Evolutionary conservation across 768 basidiomycete species (phyloP), one percentile per base, ranked within the genome.

Genomic region (Boletus patriciae): DNA sequence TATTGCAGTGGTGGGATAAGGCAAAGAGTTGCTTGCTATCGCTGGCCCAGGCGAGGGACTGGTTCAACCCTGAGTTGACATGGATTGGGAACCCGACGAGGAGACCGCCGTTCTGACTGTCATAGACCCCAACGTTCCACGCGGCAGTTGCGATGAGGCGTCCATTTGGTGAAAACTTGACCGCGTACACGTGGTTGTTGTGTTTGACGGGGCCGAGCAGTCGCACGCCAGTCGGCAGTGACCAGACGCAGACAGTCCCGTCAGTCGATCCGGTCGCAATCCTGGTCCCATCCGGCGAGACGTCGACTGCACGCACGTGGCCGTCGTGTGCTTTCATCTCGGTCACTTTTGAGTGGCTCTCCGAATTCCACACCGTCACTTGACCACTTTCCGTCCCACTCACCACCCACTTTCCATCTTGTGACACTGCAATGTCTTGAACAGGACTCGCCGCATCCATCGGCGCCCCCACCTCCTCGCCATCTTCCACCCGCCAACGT

Each of bases 21-120:
- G 18, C 44, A 6, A 53, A 37, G 10, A 47, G 25, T 0, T 19
- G n/a, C 45, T 47, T 29, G n/a, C 52, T 19, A 12, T 47, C 11
- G n/a, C 10, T 36, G 8, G 51, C 16, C 58, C 58, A 59, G 15
- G 40, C 33, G 18, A 59, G 18, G 3, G 57, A 45, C 12, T 46
- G 36, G 23, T 19, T 36, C 9, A 15, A 21, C 4, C 1, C 12
- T 18, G 46, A 15, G 12, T 16, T 21, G 15, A 47, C 21, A 15
- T 4, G 1, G 18, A 33, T 15, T 23, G 6, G 13, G n/a, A 36
- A 6, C 12, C 36, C 33, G 19, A 37, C 18, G n/a, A 52, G 41
- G 2, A 25, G 41, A 12, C 12, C 4, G 15, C 19, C 46, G n/a
- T n/a, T n/a, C n/a, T n/a, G n/a, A n/a, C n/a, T n/a, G n/a, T n/a